These are phyloP conservation scores for Trypanosomatidae sp. DNA, from an alignment of 208 protist genomes.

Conservation along the genomic window DNA sequence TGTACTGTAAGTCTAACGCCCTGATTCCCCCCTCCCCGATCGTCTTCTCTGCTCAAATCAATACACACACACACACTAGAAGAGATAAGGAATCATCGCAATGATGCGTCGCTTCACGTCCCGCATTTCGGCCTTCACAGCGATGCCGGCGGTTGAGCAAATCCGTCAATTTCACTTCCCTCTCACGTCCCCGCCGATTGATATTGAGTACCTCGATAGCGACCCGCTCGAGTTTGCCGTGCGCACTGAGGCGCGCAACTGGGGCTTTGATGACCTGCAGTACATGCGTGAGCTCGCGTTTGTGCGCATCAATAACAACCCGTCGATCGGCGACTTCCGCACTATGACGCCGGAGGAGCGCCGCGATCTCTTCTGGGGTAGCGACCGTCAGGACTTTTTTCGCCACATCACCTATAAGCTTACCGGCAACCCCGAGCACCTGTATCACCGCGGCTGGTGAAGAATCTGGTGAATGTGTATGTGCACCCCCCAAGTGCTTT, in stretches of 20 bases:
- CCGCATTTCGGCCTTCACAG: constrained; percentile 25
- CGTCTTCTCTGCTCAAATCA: not conserved
- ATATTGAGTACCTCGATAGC: constrained; percentile 86
- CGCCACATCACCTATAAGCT: constrained; percentile 76
- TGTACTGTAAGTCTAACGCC: not conserved
- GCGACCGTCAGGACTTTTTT: constrained; percentile 89
- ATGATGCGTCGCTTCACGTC: constrained; percentile 46
- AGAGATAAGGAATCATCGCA: not conserved
- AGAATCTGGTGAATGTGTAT: not conserved
- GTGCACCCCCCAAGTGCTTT: not conserved
- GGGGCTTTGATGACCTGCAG: constrained; percentile 83
- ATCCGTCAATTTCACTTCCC: constrained; percentile 79
- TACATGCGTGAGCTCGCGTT: constrained; percentile 91
- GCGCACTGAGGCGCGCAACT: constrained; percentile 87
- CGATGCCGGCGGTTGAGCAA: constrained; percentile 31
- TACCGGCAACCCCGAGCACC: constrained; percentile 76
- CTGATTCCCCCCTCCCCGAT: not conserved
- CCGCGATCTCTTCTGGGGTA: constrained; percentile 86
- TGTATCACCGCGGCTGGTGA: constrained; percentile 90
- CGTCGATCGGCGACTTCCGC: constrained; percentile 84
- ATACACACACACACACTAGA: not conserved
- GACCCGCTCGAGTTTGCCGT: constrained; percentile 89
- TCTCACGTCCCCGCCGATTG: constrained; percentile 74
- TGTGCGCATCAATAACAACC: constrained; percentile 89
- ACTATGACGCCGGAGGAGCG: constrained; percentile 83